phyloP scores from a whole-genome alignment of 306 rosid genomes.

The Cicer bijugum region DNA sequence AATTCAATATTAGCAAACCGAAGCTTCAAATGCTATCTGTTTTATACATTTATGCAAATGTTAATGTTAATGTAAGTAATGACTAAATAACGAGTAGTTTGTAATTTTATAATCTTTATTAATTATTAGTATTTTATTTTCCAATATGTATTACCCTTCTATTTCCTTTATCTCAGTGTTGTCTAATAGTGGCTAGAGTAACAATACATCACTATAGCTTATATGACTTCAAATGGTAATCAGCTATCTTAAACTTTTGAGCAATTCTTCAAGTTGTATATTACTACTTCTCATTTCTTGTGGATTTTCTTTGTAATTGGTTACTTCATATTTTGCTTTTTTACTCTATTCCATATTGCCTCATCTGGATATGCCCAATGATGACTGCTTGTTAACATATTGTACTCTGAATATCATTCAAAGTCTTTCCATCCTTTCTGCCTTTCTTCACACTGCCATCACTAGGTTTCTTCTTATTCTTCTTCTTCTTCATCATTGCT shows the following conservation, averaged over 20 bases:
- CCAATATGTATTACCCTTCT: neutral
- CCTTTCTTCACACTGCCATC: conserved; percentile 42
- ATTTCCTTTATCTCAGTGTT: neutral
- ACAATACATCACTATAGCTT: no score
- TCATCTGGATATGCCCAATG: conserved; percentile 43
- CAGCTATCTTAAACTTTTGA: neutral
- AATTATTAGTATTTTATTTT: neutral
- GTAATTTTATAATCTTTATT: conserved; percentile 3
- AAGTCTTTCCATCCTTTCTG: conserved; percentile 41
- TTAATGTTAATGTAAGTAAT: no score
- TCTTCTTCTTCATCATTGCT: neutral
- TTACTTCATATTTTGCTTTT: neutral
- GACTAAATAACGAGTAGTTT: no score
- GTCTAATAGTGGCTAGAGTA: no score
- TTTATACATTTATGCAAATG: no score
- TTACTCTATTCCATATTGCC: neutral
- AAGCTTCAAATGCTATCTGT: no score
- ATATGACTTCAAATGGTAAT: no score
- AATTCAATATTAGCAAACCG: no score
- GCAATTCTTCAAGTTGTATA: neutral
- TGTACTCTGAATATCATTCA: conserved; percentile 24
- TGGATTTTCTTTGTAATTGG: neutral
- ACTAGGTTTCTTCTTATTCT: neutral
- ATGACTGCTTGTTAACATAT: conserved; percentile 27
- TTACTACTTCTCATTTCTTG: neutral